These are phyloP conservation scores for Zygosaccharomyces bailii DNA, from an alignment of 805 yeast species.

Conservation along the genomic window DNA sequence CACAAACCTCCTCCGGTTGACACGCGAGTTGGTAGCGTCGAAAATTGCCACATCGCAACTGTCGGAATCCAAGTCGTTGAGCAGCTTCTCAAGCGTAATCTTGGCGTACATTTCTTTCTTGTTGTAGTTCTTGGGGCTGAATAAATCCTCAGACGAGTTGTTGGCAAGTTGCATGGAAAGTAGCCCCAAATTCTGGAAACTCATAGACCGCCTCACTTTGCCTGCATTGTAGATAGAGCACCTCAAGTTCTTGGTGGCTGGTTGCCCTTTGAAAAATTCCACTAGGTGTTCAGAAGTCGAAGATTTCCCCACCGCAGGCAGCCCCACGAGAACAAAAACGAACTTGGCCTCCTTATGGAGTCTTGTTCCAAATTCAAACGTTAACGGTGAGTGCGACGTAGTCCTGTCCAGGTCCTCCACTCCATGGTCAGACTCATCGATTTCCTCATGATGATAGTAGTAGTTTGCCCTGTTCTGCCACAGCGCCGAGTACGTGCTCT, in stretches of 20 bases:
- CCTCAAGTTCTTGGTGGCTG: slow-evolving; percentile 27
- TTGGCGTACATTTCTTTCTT: slow-evolving; percentile 52
- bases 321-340: slow-evolving; percentile 68
- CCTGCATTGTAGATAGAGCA: slow-evolving; percentile 68
- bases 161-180: slow-evolving; percentile 27
- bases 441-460: slow-evolving; percentile 18
- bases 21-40: slow-evolving; percentile 58
- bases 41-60: slow-evolving; percentile 53
- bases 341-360: slow-evolving; percentile 40
- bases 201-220: slow-evolving; percentile 59
- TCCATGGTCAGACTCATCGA: slow-evolving; percentile 10
- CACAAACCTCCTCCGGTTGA: slow-evolving; percentile 37
- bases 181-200: slow-evolving; percentile 25
- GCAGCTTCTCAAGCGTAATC: slow-evolving; percentile 46
- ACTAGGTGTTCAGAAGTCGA: slow-evolving; percentile 64
- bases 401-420: slow-evolving; percentile 8
- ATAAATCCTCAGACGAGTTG: slow-evolving; percentile 39
- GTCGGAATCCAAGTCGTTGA: slow-evolving; percentile 42
- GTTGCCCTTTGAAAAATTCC: slow-evolving; percentile 45
- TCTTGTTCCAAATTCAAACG: slow-evolving; percentile 14
- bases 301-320: slow-evolving; percentile 77
- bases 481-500: slow-evolving; percentile 22
- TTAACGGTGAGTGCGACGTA: slow-evolving; percentile 12
- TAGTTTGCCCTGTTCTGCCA: slow-evolving; percentile 17
- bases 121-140: slow-evolving; percentile 41